A percentile compares a stretch with the other conserved stretches of the same genome.
Conservation (phyloP, 768 basidiomycete species). For the Leccinum subgranulosum region DNA sequence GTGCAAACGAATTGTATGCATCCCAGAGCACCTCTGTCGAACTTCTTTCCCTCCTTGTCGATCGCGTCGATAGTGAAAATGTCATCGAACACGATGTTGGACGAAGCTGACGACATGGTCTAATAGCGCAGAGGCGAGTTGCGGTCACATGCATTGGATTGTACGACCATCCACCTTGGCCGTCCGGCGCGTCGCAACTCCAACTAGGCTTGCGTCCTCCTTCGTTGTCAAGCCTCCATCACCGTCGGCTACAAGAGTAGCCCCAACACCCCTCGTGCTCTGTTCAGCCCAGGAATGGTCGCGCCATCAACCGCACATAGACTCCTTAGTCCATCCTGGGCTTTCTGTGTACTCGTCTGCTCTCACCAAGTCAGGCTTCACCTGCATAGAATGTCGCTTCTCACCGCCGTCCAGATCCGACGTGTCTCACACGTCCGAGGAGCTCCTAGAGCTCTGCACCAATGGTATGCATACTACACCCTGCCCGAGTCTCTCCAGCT, state of each 20-base stretch:
- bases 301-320: constrained; percentile 23
- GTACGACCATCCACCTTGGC: neutral
- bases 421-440: constrained; percentile 4
- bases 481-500: neutral
- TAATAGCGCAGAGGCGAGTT: neutral
- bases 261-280: constrained; percentile 53
- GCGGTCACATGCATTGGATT: neutral
- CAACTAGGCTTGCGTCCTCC: constrained; percentile 22
- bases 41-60: constrained; percentile 94
- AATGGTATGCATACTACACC: constrained; percentile 31
- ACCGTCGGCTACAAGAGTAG: constrained; percentile 41
- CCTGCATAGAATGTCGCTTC: constrained; percentile 44
- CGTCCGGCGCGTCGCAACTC: neutral
- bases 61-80: constrained; percentile 84
- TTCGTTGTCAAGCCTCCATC: constrained; percentile 37
- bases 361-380: constrained; percentile 49
- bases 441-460: constrained; percentile 40
- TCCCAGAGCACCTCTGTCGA: constrained; percentile 78
- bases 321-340: neutral
- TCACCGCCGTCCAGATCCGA: constrained; percentile 17
- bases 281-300: constrained; percentile 49
- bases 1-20: neutral
- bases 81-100: constrained; percentile 89
- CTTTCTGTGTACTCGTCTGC: constrained; percentile 35
- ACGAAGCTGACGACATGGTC: constrained; percentile 53